A percentile compares a stretch with the other conserved stretches of the same genome.
These are phyloP conservation scores for Escallonia herrerae DNA, from an alignment of 129 eudicot species.

Conservation along the genomic window DNA sequence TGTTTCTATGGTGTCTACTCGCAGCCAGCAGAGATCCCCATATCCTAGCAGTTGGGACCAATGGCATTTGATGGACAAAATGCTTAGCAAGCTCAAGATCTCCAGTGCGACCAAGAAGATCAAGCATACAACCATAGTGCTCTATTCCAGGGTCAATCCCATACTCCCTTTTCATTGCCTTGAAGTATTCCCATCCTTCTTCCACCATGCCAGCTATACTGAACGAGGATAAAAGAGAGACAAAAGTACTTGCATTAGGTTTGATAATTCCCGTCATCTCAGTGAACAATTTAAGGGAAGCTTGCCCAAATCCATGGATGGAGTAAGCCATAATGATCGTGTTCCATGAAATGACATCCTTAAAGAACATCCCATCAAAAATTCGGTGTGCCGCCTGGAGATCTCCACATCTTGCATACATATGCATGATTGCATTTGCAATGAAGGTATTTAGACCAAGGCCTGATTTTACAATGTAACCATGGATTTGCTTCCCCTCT, in stretches of 20 bases:
- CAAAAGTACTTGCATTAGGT: slow-evolving; percentile 71
- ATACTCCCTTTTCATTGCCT: slow-evolving; percentile 47
- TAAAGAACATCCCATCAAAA: slow-evolving; percentile 34
- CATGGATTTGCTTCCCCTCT: slow-evolving; percentile 69
- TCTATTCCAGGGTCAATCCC: slow-evolving; percentile 67
- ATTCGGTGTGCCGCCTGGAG: slow-evolving; percentile 34
- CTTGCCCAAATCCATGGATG: slow-evolving; percentile 54
- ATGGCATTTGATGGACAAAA: slow-evolving; percentile 54
- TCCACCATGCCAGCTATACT: slow-evolving; percentile 62
- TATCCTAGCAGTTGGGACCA: slow-evolving; percentile 57
- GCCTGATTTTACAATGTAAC: slow-evolving; percentile 34
- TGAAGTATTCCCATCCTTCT: slow-evolving; percentile 68
- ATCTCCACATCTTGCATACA: slow-evolving; percentile 78
- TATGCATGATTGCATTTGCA: slow-evolving; percentile 42
- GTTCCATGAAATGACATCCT: slow-evolving; percentile 80
- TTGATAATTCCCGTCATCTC: slow-evolving; percentile 36
- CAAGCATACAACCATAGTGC: slow-evolving; percentile 78
- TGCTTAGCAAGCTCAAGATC: slow-evolving; percentile 39
- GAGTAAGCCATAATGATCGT: slow-evolving; percentile 65
- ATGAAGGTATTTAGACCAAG: slow-evolving; percentile 28
- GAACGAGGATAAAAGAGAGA: slow-evolving; percentile 62
- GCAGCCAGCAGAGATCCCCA: slow-evolving; percentile 83
- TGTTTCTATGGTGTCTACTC: slow-evolving; percentile 40
- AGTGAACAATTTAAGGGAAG: slow-evolving; percentile 38
- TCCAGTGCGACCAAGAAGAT: slow-evolving; percentile 64